These are phyloP conservation scores for Verticillium longisporum DNA, from an alignment of 2,329 filamentous ascomycete genomes.

Conservation along the genomic window DNA sequence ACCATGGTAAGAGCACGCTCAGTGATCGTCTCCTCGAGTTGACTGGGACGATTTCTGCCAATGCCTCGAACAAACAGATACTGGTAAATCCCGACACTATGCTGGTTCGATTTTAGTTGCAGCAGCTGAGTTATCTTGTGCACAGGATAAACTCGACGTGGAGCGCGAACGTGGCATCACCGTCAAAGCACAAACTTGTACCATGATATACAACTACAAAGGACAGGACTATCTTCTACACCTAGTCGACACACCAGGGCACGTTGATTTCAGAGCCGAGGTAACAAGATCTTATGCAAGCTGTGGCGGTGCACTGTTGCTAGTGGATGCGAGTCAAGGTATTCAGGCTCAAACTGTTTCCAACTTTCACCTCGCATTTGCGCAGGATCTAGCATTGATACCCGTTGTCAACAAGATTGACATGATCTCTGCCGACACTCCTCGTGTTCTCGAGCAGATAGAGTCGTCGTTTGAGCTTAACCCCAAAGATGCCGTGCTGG, in stretches of 20 bases:
- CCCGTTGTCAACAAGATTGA: constrained; percentile 98
- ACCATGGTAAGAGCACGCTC: constrained; percentile 96
- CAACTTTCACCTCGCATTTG: constrained; percentile 96
- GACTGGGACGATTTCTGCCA: constrained; percentile 84
- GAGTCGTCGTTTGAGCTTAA: constrained; percentile 82
- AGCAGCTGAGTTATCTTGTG: neutral
- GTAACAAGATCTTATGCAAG: constrained; percentile 94
- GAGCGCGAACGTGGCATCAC: constrained; percentile 91
- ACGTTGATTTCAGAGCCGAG: constrained; percentile 96
- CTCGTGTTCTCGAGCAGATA: constrained; percentile 80
- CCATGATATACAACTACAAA: constrained; percentile 87
- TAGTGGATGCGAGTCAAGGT: constrained; percentile 94
- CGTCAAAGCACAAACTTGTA: constrained; percentile 97
- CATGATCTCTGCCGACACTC: constrained; percentile 80
- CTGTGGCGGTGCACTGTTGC: constrained; percentile 83
- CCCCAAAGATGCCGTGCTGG: constrained; percentile 58
- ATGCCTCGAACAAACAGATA: constrained; percentile 83
- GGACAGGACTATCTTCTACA: constrained; percentile 89
- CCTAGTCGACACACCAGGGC: constrained; percentile 91
- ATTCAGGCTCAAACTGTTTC: constrained; percentile 97
- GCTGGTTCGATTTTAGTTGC: neutral
- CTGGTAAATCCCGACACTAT: constrained; percentile 35
- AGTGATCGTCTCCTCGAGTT: constrained; percentile 88
- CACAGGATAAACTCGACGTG: constrained; percentile 86
- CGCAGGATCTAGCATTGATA: constrained; percentile 78